A percentile compares a stretch with the other conserved stretches of the same genome.
Conservation (phyloP, 1,139 yeast species). For the Geotrichum citri-aurantii region DNA sequence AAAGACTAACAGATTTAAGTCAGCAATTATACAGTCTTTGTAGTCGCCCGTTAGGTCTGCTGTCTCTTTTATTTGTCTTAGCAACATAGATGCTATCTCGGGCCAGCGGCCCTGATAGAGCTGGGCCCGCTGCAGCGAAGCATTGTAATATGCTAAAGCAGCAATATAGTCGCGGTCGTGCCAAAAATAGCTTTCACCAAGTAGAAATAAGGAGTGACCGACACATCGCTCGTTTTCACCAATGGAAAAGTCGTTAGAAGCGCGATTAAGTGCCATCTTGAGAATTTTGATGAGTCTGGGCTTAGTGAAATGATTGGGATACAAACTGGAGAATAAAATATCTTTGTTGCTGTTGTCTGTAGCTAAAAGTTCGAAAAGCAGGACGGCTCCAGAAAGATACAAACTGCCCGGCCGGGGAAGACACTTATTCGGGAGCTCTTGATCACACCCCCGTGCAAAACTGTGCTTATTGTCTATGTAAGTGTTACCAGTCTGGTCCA, state of each 20-base stretch:
- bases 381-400: conserved; percentile 39
- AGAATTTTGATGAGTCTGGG: conserved; percentile 29
- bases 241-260: conserved; percentile 24
- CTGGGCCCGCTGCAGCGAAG: background rate
- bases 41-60: background rate
- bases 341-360: conserved; percentile 21
- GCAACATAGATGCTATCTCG: background rate
- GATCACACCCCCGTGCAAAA: conserved; percentile 28
- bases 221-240: conserved; percentile 36
- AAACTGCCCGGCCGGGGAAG: conserved; percentile 47
- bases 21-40: background rate
- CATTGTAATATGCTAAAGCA: conserved; percentile 35
- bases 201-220: conserved; percentile 34
- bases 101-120: background rate
- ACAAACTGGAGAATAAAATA: conserved; percentile 19
- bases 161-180: conserved; percentile 34
- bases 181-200: conserved; percentile 32
- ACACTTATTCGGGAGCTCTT: conserved; percentile 30
- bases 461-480: conserved; percentile 40
- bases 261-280: conserved; percentile 24
- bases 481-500: conserved; percentile 42
- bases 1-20: background rate
- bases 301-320: conserved; percentile 19
- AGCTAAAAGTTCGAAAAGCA: conserved; percentile 12
- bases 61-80: background rate